Evolutionary conservation across 768 basidiomycete species (phyloP).

Genomic region (Xerocomellus chrysenteron): DNA sequence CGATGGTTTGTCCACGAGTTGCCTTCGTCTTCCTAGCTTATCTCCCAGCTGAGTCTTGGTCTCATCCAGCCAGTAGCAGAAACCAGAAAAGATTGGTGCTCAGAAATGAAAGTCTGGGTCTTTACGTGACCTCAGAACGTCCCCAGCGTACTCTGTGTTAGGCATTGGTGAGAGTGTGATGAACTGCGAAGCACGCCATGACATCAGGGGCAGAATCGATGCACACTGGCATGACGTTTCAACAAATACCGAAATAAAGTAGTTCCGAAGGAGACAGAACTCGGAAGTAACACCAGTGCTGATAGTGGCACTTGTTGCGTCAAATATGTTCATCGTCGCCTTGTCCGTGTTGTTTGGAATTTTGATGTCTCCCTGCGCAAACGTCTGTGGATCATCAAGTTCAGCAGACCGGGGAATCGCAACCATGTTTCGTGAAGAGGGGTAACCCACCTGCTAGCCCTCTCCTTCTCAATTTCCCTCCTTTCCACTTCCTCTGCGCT

Average conservation of each 20-base stretch:
- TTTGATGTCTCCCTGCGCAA: slow-evolving; percentile 66
- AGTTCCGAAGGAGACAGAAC: slow-evolving; percentile 8
- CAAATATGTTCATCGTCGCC: slow-evolving; percentile 33
- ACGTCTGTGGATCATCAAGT: slow-evolving; percentile 39
- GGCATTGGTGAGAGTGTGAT: background rate
- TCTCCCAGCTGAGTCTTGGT: slow-evolving; percentile 18
- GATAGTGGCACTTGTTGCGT: slow-evolving; percentile 3
- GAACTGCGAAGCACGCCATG: slow-evolving; percentile 8
- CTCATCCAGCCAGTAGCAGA: slow-evolving; percentile 6
- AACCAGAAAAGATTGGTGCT: slow-evolving; percentile 5
- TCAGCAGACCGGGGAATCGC: background rate
- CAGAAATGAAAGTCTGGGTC: slow-evolving; percentile 13
- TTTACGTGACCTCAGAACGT: slow-evolving; percentile 9
- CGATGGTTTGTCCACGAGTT: slow-evolving; percentile 14
- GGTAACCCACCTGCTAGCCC: slow-evolving; percentile 61
- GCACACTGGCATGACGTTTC: slow-evolving; percentile 7
- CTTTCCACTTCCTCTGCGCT: slow-evolving; percentile 89
- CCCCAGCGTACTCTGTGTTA: background rate
- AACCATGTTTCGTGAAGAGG: background rate
- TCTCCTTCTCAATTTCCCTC: slow-evolving; percentile 83
- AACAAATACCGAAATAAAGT: slow-evolving; percentile 29
- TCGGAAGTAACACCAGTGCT: slow-evolving; percentile 2
- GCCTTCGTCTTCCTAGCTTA: slow-evolving; percentile 24
- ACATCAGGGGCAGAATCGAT: slow-evolving; percentile 13
- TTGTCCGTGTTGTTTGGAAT: slow-evolving; percentile 50